These are phyloP conservation scores for Santalum album DNA, from an alignment of 164 flowering plant genomes.

Conservation along the genomic window DNA sequence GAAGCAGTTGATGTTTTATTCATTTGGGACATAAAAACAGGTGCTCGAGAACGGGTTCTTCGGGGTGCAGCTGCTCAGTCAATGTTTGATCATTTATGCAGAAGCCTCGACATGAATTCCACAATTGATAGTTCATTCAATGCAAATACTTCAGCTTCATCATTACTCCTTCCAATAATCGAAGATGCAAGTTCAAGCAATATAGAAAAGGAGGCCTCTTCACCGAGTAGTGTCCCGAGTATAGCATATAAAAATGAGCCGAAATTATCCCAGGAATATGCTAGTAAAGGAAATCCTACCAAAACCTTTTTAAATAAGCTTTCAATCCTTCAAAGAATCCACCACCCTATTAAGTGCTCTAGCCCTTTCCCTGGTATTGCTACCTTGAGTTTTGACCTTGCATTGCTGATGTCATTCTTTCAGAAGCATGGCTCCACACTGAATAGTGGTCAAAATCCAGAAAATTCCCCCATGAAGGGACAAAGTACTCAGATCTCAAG, in stretches of 20 bases:
- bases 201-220: conserved; percentile 22
- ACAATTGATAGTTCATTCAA: conserved; percentile 29
- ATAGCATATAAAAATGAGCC: conserved; percentile 13
- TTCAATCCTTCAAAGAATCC: conserved; percentile 18
- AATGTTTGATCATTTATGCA: conserved; percentile 82
- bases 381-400: conserved; percentile 62
- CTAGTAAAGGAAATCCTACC: conserved; percentile 20
- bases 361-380: conserved; percentile 83
- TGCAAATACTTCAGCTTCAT: conserved; percentile 62
- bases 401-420: conserved; percentile 43
- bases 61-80: conserved; percentile 88
- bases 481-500: conserved; percentile 18
- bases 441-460: conserved; percentile 14
- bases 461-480: conserved; percentile 17
- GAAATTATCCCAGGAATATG: conserved; percentile 15
- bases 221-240: conserved; percentile 10
- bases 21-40: conserved; percentile 95
- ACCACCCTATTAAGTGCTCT: conserved; percentile 50
- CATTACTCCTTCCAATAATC: conserved; percentile 41
- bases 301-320: conserved; percentile 9
- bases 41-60: conserved; percentile 83
- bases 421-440: conserved; percentile 16
- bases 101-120: conserved; percentile 32
- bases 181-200: conserved; percentile 35
- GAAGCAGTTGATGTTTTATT: conserved; percentile 49